These are phyloP conservation scores for Ophiostoma australiae DNA, from an alignment of 2,329 filamentous ascomycete genomes.

Conservation along the genomic window DNA sequence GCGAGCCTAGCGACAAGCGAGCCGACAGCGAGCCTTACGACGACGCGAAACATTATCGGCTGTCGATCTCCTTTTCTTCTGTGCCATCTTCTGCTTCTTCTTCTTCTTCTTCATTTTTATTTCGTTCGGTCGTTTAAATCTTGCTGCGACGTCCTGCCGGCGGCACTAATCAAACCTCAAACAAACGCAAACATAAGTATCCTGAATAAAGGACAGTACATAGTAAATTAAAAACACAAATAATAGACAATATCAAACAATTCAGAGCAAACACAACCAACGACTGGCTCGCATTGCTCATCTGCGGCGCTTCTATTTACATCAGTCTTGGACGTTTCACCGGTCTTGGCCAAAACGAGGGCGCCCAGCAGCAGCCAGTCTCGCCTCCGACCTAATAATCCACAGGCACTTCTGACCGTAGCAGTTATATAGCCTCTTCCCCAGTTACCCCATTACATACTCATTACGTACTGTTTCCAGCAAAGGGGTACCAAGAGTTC, in stretches of 20 bases:
- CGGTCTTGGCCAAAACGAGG: slow-evolving; percentile 11
- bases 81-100: no score
- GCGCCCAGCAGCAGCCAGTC: neutral
- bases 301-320: neutral
- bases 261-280: neutral
- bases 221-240: neutral
- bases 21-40: neutral
- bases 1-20: neutral
- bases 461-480: slow-evolving; percentile 7
- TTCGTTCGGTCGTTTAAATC: no score
- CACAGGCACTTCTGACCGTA: neutral
- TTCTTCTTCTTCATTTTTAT: no score
- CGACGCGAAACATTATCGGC: neutral
- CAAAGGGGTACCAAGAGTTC: slow-evolving; percentile 10
- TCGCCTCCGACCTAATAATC: neutral
- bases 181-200: neutral
- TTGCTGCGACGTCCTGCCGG: neutral
- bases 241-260: neutral
- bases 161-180: neutral
- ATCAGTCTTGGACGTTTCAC: slow-evolving; percentile 13
- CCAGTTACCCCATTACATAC: neutral
- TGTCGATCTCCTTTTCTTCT: no score
- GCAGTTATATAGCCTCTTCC: no score
- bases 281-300: neutral
- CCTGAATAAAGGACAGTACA: neutral